Conservation (phyloP, 192 early-diverging fungal species). For the Coemansia sp. region DNA sequence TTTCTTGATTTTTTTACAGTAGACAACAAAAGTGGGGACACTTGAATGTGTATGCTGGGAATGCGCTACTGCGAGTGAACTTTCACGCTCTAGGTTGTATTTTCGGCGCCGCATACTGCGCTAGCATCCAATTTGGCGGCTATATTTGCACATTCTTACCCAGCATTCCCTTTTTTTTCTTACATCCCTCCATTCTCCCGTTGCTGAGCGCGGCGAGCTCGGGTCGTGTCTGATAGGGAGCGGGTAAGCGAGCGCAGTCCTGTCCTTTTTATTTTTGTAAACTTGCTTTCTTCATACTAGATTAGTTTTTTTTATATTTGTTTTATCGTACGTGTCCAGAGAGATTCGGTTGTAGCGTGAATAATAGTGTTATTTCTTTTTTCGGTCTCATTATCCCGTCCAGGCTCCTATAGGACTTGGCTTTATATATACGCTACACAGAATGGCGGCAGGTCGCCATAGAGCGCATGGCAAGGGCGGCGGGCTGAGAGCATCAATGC, state of each 20-base stretch:
- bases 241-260: background rate
- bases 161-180: background rate
- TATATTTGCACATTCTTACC: constrained; percentile 10
- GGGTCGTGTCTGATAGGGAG: background rate
- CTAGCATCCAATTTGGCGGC: constrained; percentile 2
- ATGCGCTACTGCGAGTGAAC: constrained; percentile 15
- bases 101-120: constrained; percentile 6
- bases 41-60: constrained; percentile 9
- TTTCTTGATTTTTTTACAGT: background rate
- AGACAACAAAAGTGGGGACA: background rate
- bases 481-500: constrained; percentile 9
- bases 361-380: constrained; percentile 3
- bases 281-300: background rate
- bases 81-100: background rate
- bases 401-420: background rate
- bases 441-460: constrained; percentile 17
- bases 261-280: background rate
- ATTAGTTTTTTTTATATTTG: background rate
- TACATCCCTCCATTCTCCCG: constrained; percentile 6
- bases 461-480: constrained; percentile 6
- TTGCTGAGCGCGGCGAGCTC: background rate
- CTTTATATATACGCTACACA: background rate
- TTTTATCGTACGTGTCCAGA: background rate
- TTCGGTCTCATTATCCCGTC: background rate
- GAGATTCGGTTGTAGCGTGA: too few relatives aligned